Base-by-base conservation (phyloP, 2,329 filamentous ascomycete genomes). In the Penicillium sp. region DNA sequence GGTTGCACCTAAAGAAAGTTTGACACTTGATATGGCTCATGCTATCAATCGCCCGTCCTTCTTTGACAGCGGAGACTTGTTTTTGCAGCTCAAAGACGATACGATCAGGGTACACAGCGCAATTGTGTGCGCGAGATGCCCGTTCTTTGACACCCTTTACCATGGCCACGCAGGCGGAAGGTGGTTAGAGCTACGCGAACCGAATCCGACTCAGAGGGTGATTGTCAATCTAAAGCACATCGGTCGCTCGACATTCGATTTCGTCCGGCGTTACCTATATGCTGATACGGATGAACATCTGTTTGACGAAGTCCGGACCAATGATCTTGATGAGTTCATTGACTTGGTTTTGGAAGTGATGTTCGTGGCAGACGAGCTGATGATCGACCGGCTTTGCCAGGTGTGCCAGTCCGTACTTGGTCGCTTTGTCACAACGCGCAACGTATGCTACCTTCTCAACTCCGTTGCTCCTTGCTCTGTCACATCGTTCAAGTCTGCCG, bases 281-380 rank as follows among this genome's bases (percentile, higher is more conserved):
- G 83, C 88, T 1, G 93, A 97, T 64, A 78, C 81, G 29, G 89
- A 89, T 0, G 77, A 82, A 18, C 86, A 91, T 51, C 74, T 97
- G 1, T 97, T 99, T 61, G 83, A 95, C 57, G 77, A 86, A 28
- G 80, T 93, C 4, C 80, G 86, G 13, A 80, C 81, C 30, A 74
- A 81, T 13, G 84, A 85, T 52, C 71, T 95, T 5, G 90, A 96
- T 57, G 86, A 90, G 38, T 90, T 95, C 55, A 82, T 91, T 4
- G 90, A 97, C 60, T 75, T 93, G n/a, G 79, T 96, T 8, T 80
- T 97, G 72, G 90, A 95, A 60, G 88, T 97, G 37, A 86, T 97
- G 80, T 83, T 83, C 48, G 86, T 89, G 44, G 89, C 91, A 11
- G 93, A 99, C 64, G 92, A 99, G 69, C 75, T 99, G 49, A 96